phyloP scores from a whole-genome alignment of 2,329 filamentous ascomycete genomes.

The Rhexocercosporidium sp. region DNA sequence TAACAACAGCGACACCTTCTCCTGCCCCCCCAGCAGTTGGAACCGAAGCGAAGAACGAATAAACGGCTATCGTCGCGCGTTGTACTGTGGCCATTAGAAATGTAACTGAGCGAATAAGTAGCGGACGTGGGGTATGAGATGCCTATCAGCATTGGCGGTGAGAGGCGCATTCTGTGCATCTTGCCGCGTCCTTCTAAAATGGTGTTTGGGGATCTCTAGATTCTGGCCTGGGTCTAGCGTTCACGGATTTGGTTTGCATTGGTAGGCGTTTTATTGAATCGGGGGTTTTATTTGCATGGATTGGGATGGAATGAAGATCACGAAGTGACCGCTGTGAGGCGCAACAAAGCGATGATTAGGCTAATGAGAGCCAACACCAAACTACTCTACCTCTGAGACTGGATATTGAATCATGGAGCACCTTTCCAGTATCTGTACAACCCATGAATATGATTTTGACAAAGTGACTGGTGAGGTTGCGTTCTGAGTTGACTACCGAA shows the following conservation, averaged over 20 bases:
- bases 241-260: background rate
- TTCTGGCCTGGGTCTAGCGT: background rate
- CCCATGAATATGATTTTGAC: too few relatives aligned
- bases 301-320: background rate
- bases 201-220: background rate
- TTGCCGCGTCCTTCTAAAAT: background rate
- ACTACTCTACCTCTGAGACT: background rate
- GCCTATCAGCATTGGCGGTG: background rate
- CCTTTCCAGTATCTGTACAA: background rate
- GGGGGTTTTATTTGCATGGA: background rate
- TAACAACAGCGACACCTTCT: background rate
- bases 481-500: too few relatives aligned
- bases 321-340: background rate
- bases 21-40: background rate
- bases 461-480: too few relatives aligned
- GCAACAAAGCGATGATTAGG: background rate
- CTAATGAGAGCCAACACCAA: background rate
- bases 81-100: too few relatives aligned
- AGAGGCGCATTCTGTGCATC: background rate
- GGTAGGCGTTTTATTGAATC: background rate
- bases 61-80: background rate
- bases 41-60: conserved; percentile 16
- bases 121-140: background rate
- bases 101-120: background rate
- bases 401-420: background rate